These are phyloP conservation scores for Helotiales sp. DNA, from an alignment of 2,329 filamentous ascomycete genomes.

Conservation along the genomic window DNA sequence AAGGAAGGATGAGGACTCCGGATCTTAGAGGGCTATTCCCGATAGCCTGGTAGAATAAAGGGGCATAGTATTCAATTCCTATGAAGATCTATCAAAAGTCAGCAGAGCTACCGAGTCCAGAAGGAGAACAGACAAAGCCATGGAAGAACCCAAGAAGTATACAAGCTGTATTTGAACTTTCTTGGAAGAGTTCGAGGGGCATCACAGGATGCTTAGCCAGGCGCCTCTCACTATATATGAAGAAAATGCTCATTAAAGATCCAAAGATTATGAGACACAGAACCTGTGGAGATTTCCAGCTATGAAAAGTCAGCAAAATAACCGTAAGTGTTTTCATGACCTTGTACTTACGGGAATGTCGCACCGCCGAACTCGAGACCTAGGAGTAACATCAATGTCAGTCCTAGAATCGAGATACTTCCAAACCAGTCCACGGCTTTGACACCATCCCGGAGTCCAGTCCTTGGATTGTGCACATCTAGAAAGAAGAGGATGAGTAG, in stretches of 20 bases:
- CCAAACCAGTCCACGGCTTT: constrained; percentile 61
- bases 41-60: constrained; percentile 77
- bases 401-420: constrained; percentile 64
- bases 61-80: constrained; percentile 25
- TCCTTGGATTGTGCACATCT: constrained; percentile 64
- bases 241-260: constrained; percentile 53
- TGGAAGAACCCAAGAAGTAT: constrained; percentile 71
- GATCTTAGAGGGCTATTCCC: constrained; percentile 68
- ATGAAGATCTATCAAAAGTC: constrained; percentile 49
- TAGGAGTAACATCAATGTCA: constrained; percentile 79
- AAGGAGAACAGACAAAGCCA: constrained; percentile 47
- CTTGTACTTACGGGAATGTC: constrained; percentile 43
- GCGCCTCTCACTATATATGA: constrained; percentile 69
- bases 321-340: background rate
- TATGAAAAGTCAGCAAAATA: background rate
- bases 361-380: constrained; percentile 82
- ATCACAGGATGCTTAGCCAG: constrained; percentile 76
- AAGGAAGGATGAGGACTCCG: constrained; percentile 71
- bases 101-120: background rate
- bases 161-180: constrained; percentile 63
- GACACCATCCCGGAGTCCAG: constrained; percentile 55
- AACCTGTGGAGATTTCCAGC: constrained; percentile 71
- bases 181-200: constrained; percentile 69
- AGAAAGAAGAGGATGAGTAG: constrained; percentile 59
- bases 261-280: constrained; percentile 80